phyloP scores from a whole-genome alignment of 2,329 filamentous ascomycete genomes.

The Uncinocarpus reesii region DNA sequence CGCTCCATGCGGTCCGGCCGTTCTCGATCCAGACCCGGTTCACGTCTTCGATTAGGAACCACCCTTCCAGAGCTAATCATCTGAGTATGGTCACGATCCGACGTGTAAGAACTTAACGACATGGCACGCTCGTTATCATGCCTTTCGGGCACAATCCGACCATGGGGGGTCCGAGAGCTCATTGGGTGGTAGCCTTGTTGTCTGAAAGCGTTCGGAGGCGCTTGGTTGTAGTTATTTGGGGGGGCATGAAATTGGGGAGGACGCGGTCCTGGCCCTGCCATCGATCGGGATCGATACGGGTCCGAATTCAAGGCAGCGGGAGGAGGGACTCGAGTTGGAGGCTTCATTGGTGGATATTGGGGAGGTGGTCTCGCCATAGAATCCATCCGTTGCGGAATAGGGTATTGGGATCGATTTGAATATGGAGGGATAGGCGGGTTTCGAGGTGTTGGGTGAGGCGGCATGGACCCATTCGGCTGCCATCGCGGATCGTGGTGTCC shows the following conservation, averaged over 20 bases:
- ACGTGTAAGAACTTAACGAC: constrained; percentile 79
- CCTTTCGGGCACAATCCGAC: constrained; percentile 79
- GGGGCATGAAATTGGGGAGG: constrained; percentile 56
- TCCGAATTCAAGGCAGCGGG: constrained; percentile 72
- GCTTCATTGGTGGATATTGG: constrained; percentile 50
- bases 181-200: constrained; percentile 59
- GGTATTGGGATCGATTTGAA: constrained; percentile 59
- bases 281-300: constrained; percentile 81
- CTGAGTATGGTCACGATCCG: constrained; percentile 67
- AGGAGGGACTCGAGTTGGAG: constrained; percentile 48
- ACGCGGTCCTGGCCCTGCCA: constrained; percentile 59
- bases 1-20: constrained; percentile 29
- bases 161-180: constrained; percentile 76
- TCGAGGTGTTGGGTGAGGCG: constrained; percentile 18
- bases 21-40: constrained; percentile 35
- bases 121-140: constrained; percentile 90
- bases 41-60: constrained; percentile 65
- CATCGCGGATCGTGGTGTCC: constrained; percentile 33
- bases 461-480: constrained; percentile 25
- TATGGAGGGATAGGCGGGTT: constrained; percentile 41
- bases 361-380: constrained; percentile 43
- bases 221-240: constrained; percentile 50
- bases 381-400: constrained; percentile 61
- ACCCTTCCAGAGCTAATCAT: constrained; percentile 79
- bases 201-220: constrained; percentile 65